Conservation (phyloP, 768 basidiomycete species). For the Amyloporia xantha region DNA sequence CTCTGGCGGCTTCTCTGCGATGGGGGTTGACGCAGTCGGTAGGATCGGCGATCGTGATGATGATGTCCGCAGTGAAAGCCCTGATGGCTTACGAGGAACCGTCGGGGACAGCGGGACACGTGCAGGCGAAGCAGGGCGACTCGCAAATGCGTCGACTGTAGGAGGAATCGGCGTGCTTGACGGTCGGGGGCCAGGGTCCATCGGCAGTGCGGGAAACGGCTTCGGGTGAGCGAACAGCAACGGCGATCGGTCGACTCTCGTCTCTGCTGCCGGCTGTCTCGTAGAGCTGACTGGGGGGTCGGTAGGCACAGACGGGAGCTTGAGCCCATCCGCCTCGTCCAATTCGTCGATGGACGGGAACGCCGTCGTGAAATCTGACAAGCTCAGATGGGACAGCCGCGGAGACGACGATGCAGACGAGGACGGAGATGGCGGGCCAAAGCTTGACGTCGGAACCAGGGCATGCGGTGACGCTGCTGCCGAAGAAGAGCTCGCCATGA, state of each 20-base stretch:
- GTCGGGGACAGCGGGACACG: slow-evolving; percentile 31
- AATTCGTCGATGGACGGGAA: slow-evolving; percentile 78
- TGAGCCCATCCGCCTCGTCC: slow-evolving; percentile 46
- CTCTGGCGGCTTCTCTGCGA: slow-evolving; percentile 32
- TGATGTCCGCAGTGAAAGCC: slow-evolving; percentile 29
- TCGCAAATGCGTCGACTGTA: slow-evolving; percentile 46
- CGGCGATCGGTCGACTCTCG: slow-evolving; percentile 11
- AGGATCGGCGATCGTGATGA: slow-evolving; percentile 28
- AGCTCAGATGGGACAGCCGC: slow-evolving; percentile 30
- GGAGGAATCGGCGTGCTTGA: slow-evolving; percentile 68
- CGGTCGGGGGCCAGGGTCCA: slow-evolving; percentile 49
- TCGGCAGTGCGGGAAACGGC: slow-evolving; percentile 35
- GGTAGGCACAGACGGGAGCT: slow-evolving; percentile 44
- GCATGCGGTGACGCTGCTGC: slow-evolving; percentile 38
- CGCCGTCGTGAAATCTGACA: slow-evolving; percentile 55
- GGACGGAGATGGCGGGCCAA: slow-evolving; percentile 73
- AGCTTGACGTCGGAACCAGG: slow-evolving; percentile 60
- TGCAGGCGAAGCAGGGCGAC: slow-evolving; percentile 51
- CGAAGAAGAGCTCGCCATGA: slow-evolving; percentile 16
- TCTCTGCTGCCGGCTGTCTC: slow-evolving; percentile 8
- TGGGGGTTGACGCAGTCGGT: slow-evolving; percentile 19
- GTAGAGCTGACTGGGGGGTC: slow-evolving; percentile 24
- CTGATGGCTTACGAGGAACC: slow-evolving; percentile 38
- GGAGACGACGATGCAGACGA: slow-evolving; percentile 66
- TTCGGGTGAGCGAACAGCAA: slow-evolving; percentile 14